Conservation (phyloP, 2,329 filamentous ascomycete genomes). For the Aureobasidium namibiae region DNA sequence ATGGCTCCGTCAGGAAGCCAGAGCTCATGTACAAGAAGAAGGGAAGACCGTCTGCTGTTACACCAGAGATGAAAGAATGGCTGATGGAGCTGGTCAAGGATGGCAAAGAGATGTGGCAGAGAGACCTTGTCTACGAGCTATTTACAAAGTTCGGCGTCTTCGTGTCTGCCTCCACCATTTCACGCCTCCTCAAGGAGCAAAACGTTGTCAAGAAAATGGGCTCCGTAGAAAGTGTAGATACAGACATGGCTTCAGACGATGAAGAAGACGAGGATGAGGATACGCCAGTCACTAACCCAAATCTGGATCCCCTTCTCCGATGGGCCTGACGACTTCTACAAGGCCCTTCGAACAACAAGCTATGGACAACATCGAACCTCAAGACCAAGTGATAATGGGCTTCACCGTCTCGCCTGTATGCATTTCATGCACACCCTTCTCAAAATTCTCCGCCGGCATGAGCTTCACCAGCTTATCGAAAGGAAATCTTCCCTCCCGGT, state of each 20-base stretch:
- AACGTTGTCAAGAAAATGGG: not conserved
- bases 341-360: not conserved
- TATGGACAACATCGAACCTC: not conserved
- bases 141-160: constrained; percentile 1
- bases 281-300: not conserved
- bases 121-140: constrained; percentile 1
- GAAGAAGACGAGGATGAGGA: not conserved
- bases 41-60: not conserved
- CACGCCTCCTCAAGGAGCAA: constrained; percentile 3
- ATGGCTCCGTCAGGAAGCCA: not conserved
- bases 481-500: constrained; percentile 39
- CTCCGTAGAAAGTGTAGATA: not conserved
- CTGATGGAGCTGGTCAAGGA: not conserved
- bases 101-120: constrained; percentile 5
- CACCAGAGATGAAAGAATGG: constrained; percentile 2
- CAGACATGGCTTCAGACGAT: not conserved
- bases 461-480: constrained; percentile 39
- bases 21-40: not conserved
- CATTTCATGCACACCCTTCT: constrained; percentile 36
- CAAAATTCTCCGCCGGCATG: constrained; percentile 35
- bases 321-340: not conserved
- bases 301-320: not conserved
- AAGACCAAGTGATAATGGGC: constrained; percentile 15
- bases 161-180: not conserved
- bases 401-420: constrained; percentile 21